phyloP scores from a whole-genome alignment of 2,329 filamentous ascomycete species.

The Chaetomiaceae sp. region DNA sequence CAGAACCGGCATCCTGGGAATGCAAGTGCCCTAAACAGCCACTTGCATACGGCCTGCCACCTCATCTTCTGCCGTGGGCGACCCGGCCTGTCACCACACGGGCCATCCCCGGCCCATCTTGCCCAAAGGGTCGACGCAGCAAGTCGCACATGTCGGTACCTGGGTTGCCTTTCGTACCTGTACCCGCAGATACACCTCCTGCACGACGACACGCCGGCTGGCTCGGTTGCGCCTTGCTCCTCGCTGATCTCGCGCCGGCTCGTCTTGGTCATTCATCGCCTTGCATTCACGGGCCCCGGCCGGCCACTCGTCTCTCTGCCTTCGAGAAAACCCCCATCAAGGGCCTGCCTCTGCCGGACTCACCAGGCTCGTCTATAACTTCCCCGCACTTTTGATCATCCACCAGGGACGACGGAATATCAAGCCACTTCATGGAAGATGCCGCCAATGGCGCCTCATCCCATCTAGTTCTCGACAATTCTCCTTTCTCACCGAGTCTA shows the following conservation, averaged over 20 bases:
- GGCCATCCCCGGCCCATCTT: constrained; percentile 36
- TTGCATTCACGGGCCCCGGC: constrained; percentile 22
- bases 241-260: constrained; percentile 27
- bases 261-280: constrained; percentile 24
- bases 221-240: constrained; percentile 23
- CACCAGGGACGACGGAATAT: constrained; percentile 14
- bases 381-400: constrained; percentile 25
- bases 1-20: constrained; percentile 29
- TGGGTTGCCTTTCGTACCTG: constrained; percentile 31
- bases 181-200: constrained; percentile 28
- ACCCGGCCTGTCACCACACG: constrained; percentile 34
- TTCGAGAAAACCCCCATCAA: constrained; percentile 19
- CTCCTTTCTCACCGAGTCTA: constrained; percentile 6
- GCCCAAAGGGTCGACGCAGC: constrained; percentile 25
- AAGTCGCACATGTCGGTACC: constrained; percentile 30
- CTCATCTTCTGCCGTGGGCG: constrained; percentile 41
- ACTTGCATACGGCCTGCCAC: constrained; percentile 46
- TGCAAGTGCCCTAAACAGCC: constrained; percentile 38
- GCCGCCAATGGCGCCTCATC: constrained; percentile 26
- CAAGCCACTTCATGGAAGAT: constrained; percentile 27
- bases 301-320: constrained; percentile 16
- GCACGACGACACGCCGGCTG: constrained; percentile 20
- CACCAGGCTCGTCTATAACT: constrained; percentile 24
- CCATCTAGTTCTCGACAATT: constrained; percentile 22
- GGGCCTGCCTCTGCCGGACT: constrained; percentile 20